Evolutionary conservation across 2,329 filamentous ascomycete species (phyloP).

Genomic region (Trichoderma koningiopsis): DNA sequence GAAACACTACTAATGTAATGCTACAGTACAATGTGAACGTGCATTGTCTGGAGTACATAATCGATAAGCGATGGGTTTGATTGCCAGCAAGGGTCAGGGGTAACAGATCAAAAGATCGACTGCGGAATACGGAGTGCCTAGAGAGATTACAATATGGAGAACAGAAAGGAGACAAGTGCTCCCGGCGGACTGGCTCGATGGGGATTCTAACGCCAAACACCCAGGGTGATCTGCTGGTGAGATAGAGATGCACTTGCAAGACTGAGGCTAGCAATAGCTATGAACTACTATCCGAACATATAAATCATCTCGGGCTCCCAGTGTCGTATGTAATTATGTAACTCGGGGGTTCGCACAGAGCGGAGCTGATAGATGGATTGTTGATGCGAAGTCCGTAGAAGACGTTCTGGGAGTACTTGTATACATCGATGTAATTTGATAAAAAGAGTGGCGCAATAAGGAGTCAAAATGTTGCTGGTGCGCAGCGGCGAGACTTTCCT

Average conservation of each 20-base stretch:
- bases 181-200: conserved; percentile 16
- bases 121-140: conserved; percentile 12
- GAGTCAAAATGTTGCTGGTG: neutral
- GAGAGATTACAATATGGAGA: conserved; percentile 1
- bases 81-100: conserved; percentile 25
- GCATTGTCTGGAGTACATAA: conserved; percentile 15
- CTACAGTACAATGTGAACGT: neutral
- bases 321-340: neutral
- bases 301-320: neutral
- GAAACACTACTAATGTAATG: neutral
- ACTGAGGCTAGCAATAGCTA: neutral
- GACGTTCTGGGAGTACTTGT: neutral
- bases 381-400: neutral
- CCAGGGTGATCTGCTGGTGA: neutral
- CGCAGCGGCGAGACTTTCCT: neutral
- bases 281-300: neutral
- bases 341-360: neutral
- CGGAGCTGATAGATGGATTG: neutral
- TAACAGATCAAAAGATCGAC: conserved; percentile 20
- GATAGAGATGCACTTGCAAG: neutral
- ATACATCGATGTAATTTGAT: neutral
- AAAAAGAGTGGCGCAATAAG: neutral
- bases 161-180: conserved; percentile 2
- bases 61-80: conserved; percentile 25
- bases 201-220: neutral